Percentiles rank a stretch among this genome's conserved stretches.
Conservation (phyloP, 306 rosid genomes). For the Fragaria iinumae region DNA sequence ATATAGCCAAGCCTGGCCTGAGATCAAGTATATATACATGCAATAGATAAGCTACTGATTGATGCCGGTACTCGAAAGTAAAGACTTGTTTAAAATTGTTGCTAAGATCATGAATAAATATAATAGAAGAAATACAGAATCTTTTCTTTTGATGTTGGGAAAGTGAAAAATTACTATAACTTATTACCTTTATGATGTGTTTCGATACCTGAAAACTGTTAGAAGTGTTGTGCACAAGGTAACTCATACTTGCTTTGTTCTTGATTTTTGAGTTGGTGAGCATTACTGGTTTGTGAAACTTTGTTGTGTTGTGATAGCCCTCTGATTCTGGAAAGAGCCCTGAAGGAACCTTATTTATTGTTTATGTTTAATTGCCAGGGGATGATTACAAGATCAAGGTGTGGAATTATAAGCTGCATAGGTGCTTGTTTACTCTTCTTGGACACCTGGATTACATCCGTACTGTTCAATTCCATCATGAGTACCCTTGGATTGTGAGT, state of each 20-base stretch:
- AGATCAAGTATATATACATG: background rate
- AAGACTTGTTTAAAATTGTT: background rate
- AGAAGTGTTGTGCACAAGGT: background rate
- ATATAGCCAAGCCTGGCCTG: background rate
- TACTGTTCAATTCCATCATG: slow-evolving; percentile 88
- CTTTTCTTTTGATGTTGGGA: background rate
- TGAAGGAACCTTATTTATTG: slow-evolving; percentile 4
- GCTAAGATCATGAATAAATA: background rate
- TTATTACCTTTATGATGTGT: background rate
- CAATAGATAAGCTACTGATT: background rate
- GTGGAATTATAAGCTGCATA: slow-evolving; percentile 94
- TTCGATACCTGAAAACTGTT: background rate
- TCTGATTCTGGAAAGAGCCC: slow-evolving; percentile 8
- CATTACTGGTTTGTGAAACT: background rate
- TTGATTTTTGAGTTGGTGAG: background rate
- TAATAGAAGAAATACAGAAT: background rate
- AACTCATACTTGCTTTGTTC: background rate
- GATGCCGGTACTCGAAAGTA: background rate
- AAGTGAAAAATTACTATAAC: background rate
- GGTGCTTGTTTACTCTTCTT: slow-evolving; percentile 85
- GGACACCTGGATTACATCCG: slow-evolving; percentile 97
- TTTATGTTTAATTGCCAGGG: slow-evolving; percentile 45
- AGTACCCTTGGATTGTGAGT: slow-evolving; percentile 87
- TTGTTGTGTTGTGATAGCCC: background rate
- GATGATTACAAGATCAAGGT: slow-evolving; percentile 97